Evolutionary conservation across 805 yeast genomes (phyloP).

Genomic region (Spathaspora girioi): DNA sequence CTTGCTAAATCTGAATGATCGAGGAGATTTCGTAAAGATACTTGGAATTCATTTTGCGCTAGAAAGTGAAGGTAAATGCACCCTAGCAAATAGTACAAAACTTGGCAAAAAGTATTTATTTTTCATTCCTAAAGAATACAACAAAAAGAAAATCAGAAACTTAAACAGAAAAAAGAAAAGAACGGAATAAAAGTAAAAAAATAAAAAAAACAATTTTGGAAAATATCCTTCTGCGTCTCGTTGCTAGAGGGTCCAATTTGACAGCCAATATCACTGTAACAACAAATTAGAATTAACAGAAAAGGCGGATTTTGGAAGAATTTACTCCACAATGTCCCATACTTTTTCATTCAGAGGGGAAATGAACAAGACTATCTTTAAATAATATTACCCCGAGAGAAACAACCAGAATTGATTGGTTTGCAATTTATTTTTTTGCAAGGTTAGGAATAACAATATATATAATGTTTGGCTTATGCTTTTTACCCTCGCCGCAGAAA

Average conservation of each 20-base stretch:
- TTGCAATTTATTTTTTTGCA: too few species aligned
- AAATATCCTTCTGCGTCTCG: background rate
- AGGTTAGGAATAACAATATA: too few species aligned
- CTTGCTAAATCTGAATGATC: background rate
- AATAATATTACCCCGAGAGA: background rate
- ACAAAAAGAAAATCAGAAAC: background rate
- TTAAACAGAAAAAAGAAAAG: background rate
- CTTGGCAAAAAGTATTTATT: background rate
- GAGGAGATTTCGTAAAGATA: background rate
- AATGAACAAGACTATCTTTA: background rate
- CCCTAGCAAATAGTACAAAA: background rate
- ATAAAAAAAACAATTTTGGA: background rate
- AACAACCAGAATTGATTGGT: background rate
- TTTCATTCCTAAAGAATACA: background rate
- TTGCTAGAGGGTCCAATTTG: background rate
- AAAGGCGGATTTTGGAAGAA: background rate
- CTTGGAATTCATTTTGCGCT: background rate
- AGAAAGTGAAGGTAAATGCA: background rate
- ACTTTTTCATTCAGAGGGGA: background rate
- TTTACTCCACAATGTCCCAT: background rate
- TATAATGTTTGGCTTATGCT: background rate
- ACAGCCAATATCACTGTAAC: background rate
- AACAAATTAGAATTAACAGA: background rate
- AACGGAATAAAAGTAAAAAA: background rate
- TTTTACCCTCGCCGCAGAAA: background rate